A percentile compares a stretch with the other conserved stretches of the same genome.
Evolutionary conservation across 1,284 basidiomycete genomes (phyloP).

Genomic region (Austroboletus novae-zelandiae): DNA sequence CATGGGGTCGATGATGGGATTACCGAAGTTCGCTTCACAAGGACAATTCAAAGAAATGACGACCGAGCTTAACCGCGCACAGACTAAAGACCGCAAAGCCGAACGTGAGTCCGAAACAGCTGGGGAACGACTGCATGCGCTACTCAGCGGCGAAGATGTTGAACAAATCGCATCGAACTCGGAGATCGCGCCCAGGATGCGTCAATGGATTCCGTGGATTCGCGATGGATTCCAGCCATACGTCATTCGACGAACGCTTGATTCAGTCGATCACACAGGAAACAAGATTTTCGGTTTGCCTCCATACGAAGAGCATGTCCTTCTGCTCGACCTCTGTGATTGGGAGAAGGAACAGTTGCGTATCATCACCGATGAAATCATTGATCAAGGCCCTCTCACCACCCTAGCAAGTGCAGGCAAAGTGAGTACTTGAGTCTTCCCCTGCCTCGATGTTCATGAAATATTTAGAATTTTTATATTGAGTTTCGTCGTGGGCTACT

Average conservation of each 20-base stretch:
- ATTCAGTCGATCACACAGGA: not conserved
- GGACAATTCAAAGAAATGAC: not conserved
- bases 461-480: constrained; percentile 14
- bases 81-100: not conserved
- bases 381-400: not conserved
- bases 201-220: not conserved
- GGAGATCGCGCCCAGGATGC: not conserved
- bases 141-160: not conserved
- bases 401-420: not conserved
- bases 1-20: not conserved
- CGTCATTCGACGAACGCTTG: not conserved
- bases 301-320: not conserved
- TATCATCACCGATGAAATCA: not conserved
- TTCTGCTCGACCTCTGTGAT: not conserved
- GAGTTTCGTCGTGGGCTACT: constrained; percentile 3
- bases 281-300: not conserved
- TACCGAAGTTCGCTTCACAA: not conserved
- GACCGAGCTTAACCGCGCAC: not conserved
- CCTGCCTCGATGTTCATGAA: too few relatives aligned
- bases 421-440: not conserved
- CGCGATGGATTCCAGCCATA: not conserved
- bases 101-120: not conserved
- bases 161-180: not conserved
- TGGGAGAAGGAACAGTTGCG: not conserved
- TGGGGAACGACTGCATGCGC: not conserved